phyloP scores from a whole-genome alignment of 2,329 filamentous ascomycete species.

The Nemania sp. region DNA sequence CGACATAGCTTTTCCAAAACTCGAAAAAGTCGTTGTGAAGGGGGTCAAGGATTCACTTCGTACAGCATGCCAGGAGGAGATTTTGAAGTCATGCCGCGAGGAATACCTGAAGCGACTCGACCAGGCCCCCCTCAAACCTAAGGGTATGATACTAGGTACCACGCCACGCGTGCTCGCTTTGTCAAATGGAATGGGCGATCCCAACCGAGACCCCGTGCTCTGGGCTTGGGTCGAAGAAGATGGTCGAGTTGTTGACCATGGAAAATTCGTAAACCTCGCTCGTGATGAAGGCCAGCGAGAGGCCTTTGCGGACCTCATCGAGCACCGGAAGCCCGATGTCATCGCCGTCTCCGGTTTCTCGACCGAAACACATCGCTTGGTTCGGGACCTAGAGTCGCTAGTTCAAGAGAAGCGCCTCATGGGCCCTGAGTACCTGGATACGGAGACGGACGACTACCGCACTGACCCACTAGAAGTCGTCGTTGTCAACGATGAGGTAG shows the following conservation, averaged over 20 bases:
- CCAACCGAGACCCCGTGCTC: slow-evolving; percentile 80
- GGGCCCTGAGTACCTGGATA: slow-evolving; percentile 84
- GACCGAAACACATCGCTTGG: slow-evolving; percentile 85
- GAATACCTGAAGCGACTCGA: slow-evolving; percentile 91
- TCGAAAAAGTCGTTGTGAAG: slow-evolving; percentile 86
- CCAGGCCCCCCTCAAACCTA: slow-evolving; percentile 95
- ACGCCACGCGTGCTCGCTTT: slow-evolving; percentile 87
- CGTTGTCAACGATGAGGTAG: slow-evolving; percentile 95
- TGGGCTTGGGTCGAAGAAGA: slow-evolving; percentile 97
- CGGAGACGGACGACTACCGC: slow-evolving; percentile 78
- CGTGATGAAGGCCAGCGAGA: slow-evolving; percentile 75
- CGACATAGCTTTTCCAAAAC: slow-evolving; percentile 81
- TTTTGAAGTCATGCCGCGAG: slow-evolving; percentile 88
- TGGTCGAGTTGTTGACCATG: slow-evolving; percentile 87
- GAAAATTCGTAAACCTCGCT: slow-evolving; percentile 84
- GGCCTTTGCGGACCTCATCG: slow-evolving; percentile 81
- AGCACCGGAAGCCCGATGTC: slow-evolving; percentile 86
- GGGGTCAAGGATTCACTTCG: slow-evolving; percentile 95
- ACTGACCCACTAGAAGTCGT: slow-evolving; percentile 88
- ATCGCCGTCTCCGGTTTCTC: slow-evolving; percentile 90
- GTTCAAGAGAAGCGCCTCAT: slow-evolving; percentile 82
- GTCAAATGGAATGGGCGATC: slow-evolving; percentile 84
- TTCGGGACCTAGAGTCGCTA: slow-evolving; percentile 82
- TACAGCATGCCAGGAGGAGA: slow-evolving; percentile 91
- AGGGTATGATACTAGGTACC: slow-evolving; percentile 90